Evolutionary conservation across 805 yeast species (phyloP).

Genomic region (Saccharomycopsis olivae): DNA sequence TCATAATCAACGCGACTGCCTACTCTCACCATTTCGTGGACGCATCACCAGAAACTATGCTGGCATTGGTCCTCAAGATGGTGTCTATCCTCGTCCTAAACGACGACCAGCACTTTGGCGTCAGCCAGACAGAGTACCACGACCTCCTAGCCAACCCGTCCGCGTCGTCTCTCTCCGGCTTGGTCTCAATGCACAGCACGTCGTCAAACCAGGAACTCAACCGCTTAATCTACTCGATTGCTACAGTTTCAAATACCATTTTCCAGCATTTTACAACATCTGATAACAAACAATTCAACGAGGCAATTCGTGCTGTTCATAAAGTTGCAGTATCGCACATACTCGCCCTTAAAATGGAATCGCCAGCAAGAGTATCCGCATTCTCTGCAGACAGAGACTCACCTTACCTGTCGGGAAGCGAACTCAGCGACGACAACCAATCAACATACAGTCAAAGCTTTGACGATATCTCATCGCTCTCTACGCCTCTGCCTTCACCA

Average conservation of each 20-base stretch:
- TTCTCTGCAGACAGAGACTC: no score
- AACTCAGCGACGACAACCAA: no score
- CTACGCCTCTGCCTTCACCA: no score
- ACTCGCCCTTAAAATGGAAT: conserved; percentile 18
- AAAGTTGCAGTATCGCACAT: conserved; percentile 17
- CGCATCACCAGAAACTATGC: not conserved
- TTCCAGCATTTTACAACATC: conserved; percentile 13
- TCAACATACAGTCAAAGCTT: no score
- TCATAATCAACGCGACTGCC: conserved; percentile 9
- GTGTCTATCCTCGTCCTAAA: conserved; percentile 14
- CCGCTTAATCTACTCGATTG: conserved; percentile 11
- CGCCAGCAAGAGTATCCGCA: no score
- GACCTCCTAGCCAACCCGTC: conserved; percentile 10
- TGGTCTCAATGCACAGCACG: no score
- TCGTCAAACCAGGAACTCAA: conserved; percentile 8
- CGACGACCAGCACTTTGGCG: conserved; percentile 13
- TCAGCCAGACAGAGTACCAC: not conserved
- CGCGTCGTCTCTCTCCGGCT: no score
- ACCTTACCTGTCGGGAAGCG: no score
- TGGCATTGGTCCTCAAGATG: conserved; percentile 11
- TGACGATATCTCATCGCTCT: no score
- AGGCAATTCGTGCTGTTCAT: conserved; percentile 12
- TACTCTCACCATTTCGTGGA: conserved; percentile 10
- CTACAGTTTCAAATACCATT: conserved; percentile 16
- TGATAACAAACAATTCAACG: conserved; percentile 15